Percentiles rank a stretch among this genome's conserved stretches.
Evolutionary conservation across 768 basidiomycete species (phyloP).

Genomic region (Phaeotremella fagi): DNA sequence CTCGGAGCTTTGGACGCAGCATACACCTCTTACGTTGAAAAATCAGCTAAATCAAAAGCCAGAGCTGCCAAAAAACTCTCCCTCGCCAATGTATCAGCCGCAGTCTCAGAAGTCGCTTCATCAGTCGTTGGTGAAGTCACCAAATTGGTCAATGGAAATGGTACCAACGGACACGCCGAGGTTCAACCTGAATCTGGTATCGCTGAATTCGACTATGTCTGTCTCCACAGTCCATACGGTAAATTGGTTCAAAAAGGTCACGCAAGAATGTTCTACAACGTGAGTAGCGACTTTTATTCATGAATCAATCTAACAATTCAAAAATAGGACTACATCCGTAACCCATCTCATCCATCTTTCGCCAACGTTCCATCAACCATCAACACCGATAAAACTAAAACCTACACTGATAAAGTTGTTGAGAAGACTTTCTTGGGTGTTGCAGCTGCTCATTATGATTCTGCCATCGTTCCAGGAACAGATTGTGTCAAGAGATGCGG

Average conservation of each 20-base stretch:
- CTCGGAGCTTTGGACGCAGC: constrained; percentile 86
- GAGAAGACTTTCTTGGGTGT: constrained; percentile 89
- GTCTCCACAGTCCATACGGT: constrained; percentile 97
- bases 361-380: constrained; percentile 67
- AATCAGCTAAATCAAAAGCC: constrained; percentile 58
- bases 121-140: constrained; percentile 39
- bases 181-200: constrained; percentile 51
- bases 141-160: constrained; percentile 45
- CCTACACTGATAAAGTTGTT: constrained; percentile 86
- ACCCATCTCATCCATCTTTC: constrained; percentile 60
- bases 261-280: constrained; percentile 63
- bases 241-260: constrained; percentile 98
- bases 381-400: constrained; percentile 59
- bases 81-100: constrained; percentile 51
- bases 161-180: constrained; percentile 41
- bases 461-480: constrained; percentile 75
- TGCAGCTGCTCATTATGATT: constrained; percentile 68
- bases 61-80: constrained; percentile 51
- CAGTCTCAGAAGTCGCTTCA: constrained; percentile 37
- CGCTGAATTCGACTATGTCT: constrained; percentile 80
- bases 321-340: constrained; percentile 77
- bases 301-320: background rate
- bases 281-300: constrained; percentile 12
- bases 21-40: constrained; percentile 77
- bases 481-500: constrained; percentile 84